Evolutionary conservation across 345 rosid species (phyloP), one percentile per base, ranked within the genome.

Genomic region (Corchorus capsularis): DNA sequence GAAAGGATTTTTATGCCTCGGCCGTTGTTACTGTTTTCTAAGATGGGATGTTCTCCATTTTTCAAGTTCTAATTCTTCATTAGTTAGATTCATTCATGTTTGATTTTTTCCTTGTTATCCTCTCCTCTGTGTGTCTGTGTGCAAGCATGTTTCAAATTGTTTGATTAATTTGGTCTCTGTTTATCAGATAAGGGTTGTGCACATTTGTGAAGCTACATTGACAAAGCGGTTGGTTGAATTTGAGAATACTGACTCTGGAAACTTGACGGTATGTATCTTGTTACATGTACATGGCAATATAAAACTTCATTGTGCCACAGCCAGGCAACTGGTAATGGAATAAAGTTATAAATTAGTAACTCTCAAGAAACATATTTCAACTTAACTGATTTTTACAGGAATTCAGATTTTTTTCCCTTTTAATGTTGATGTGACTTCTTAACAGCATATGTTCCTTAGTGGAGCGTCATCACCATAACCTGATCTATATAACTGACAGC

Each of bases 141-240:
- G 43, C 6, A 6, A 3, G 43, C 2, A 6, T 39, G 5, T 39
- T 39, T 39, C 2, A 15, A 16, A 57, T 59, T 57, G 35, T 59
- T 57, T 34, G 49, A 60, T 12, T 59, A 59, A 63, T 12, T 55
- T 8, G 55, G 72, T 17, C 34, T 61, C 57, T 39, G 45, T 62
- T 43, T 72, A 79, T 74, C 88, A 95, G 98, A 86, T 89, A 75
- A 84, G 84, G 74, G 69, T 89, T 85, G 97, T 93, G 77, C 98
- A 96, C 81, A 80, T 96, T 78, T 93, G 97, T 79, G 99, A 91
- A 85, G 93, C 97, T 83, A 96, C 99, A 19, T 79, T 93, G 80
- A 85, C 93, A 74, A 96, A 96, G 87, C 85, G 99, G 57, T 85
- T 96, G 86, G 75, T 82, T 79, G 99, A 96, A 85, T 96, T 96